Conservation (phyloP, 805 yeast species). For the Maudiozyma bulderi region DNA sequence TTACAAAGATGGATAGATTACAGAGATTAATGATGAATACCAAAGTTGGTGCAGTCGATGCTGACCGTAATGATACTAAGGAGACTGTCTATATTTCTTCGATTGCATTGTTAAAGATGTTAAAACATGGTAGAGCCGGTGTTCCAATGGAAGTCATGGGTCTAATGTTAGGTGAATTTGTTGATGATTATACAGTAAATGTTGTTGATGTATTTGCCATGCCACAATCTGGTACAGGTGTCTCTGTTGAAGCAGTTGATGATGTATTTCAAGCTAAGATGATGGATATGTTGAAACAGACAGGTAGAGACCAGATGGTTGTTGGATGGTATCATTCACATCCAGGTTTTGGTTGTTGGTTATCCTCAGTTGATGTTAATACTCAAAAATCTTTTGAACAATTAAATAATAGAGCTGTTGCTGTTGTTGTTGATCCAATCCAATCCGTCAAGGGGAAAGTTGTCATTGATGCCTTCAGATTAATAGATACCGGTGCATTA, state of each 20-base stretch:
- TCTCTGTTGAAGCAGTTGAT: conserved; percentile 97
- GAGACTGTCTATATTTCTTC: conserved; percentile 96
- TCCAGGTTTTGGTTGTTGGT: conserved; percentile 99
- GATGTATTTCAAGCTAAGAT: conserved; percentile 96
- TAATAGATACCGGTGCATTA: conserved; percentile 75
- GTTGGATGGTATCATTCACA: conserved; percentile 99
- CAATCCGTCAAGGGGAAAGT: conserved; percentile 98
- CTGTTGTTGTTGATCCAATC: conserved; percentile 96
- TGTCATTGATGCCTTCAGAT: conserved; percentile 95
- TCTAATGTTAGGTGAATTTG: conserved; percentile 94
- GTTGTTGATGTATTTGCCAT: conserved; percentile 98
- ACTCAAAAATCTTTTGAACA: conserved; percentile 98
- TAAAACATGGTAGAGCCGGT: conserved; percentile 93
- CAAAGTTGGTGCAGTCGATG: conserved; percentile 44
- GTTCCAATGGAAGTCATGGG: conserved; percentile 93
- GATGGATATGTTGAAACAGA: conserved; percentile 99
- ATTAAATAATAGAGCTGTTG: conserved; percentile 90
- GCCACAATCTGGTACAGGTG: conserved; percentile 99
- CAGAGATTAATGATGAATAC: conserved; percentile 34
- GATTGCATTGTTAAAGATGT: conserved; percentile 88
- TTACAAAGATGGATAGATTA: conserved; percentile 31
- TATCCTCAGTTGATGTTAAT: conserved; percentile 92
- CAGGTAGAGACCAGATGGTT: conserved; percentile 98
- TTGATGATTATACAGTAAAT: conserved; percentile 93
- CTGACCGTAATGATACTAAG: conserved; percentile 84